Evolutionary conservation across 2,329 filamentous ascomycete genomes (phyloP).

Genomic region (Colletotrichum chlorophyti): DNA sequence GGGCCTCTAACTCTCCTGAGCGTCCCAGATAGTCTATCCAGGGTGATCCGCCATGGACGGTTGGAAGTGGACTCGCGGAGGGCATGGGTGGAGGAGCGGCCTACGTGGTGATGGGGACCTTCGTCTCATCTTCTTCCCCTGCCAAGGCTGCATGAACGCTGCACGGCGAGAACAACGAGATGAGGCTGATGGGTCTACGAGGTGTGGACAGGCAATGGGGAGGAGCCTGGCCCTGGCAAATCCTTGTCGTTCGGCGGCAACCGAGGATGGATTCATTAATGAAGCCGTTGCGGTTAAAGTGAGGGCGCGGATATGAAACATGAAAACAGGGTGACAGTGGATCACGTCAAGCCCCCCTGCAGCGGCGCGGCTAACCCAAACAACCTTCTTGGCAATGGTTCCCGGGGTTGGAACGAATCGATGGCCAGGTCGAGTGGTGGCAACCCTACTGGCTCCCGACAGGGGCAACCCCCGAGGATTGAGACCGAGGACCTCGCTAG

Average conservation of each 20-base stretch:
- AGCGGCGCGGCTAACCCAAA: constrained; percentile 25
- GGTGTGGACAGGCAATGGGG: background rate
- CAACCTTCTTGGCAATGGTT: constrained; percentile 20
- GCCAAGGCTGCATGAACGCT: constrained; percentile 23
- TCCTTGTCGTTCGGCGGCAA: constrained; percentile 22
- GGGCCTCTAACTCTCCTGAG: background rate
- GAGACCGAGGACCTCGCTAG: background rate
- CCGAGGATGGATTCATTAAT: constrained; percentile 22
- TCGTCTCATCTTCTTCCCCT: constrained; percentile 24
- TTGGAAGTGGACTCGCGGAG: constrained; percentile 3
- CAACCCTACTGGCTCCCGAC: background rate
- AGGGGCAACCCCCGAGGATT: background rate
- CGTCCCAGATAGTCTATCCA: background rate
- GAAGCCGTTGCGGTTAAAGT: constrained; percentile 27
- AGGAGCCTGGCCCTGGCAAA: background rate
- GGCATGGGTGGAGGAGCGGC: background rate
- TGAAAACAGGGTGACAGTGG: constrained; percentile 19
- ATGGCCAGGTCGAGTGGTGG: background rate
- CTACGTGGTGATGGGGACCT: constrained; percentile 4
- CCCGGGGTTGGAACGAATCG: background rate
- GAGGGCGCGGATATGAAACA: constrained; percentile 21
- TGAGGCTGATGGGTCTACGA: constrained; percentile 17
- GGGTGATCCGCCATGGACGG: constrained; percentile 1
- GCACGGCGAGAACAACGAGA: constrained; percentile 4
- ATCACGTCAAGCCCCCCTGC: constrained; percentile 10